Conservation (phyloP, 176 grass and related monocot species). For the Phoenix roebelenii region DNA sequence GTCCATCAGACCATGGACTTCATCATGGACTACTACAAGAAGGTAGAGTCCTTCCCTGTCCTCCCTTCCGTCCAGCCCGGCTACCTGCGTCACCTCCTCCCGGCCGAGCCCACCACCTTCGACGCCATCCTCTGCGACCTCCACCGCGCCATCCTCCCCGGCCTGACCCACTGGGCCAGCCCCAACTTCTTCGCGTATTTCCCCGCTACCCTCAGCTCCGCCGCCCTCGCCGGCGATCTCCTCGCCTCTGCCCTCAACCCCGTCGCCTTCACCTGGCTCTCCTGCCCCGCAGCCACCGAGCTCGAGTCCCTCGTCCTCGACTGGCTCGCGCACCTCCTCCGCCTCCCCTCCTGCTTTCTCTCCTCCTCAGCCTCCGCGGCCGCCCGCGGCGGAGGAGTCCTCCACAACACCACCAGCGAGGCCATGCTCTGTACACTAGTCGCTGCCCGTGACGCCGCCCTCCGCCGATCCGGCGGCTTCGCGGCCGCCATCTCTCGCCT, state of each 20-base stretch:
- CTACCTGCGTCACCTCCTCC: slow-evolving; percentile 3
- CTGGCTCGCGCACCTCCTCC: slow-evolving; percentile 41
- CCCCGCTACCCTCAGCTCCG: slow-evolving; percentile 40
- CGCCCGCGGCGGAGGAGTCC: slow-evolving; percentile 21
- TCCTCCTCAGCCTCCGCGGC: neutral
- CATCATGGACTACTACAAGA: slow-evolving; percentile 46
- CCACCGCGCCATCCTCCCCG: slow-evolving; percentile 19
- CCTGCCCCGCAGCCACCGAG: slow-evolving; percentile 30
- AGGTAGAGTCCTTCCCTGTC: slow-evolving; percentile 17
- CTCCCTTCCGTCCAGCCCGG: slow-evolving; percentile 10
- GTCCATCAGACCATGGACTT: slow-evolving; percentile 36
- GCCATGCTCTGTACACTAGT: slow-evolving; percentile 48
- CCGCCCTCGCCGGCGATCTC: slow-evolving; percentile 39
- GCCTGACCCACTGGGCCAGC: slow-evolving; percentile 54
- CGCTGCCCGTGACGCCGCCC: slow-evolving; percentile 20
- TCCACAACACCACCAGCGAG: slow-evolving; percentile 37
- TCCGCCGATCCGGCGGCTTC: neutral
- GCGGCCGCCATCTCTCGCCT: slow-evolving; percentile 3
- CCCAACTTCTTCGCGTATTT: slow-evolving; percentile 64
- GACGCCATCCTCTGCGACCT: slow-evolving; percentile 27
- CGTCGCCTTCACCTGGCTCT: slow-evolving; percentile 53
- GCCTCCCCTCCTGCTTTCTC: slow-evolving; percentile 20
- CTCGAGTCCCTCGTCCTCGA: slow-evolving; percentile 43
- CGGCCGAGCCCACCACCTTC: slow-evolving; percentile 11
- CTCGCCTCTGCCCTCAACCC: slow-evolving; percentile 54